Evolutionary conservation across 495 filamentous ascomycete species (phyloP), one percentile per base, ranked within the genome.

Genomic region (Neurospora sp.): DNA sequence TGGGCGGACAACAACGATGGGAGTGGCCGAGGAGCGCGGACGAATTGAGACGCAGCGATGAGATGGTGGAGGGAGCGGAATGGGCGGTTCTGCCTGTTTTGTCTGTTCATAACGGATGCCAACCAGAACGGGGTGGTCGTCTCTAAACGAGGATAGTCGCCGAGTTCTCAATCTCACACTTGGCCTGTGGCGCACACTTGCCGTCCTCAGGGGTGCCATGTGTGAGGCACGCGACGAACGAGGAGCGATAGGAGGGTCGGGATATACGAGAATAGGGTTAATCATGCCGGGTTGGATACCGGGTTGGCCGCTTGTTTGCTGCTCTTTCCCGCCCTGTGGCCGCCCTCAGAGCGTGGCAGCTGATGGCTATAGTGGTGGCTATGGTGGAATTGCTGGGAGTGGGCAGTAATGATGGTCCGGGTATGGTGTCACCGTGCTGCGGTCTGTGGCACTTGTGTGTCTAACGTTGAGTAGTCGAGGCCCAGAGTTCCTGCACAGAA

Each of bases 41-140:
- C 28, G 54, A 36, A 66, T 36, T 28, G 54, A 66, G 54, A 34
- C 82, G 82, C 34, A 74, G 75, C 11, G 79, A 54, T 78, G 79
- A 38, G 80, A 78, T n/a, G 83, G 81, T 37, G 83, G 82, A 72
- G 85, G 84, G 31, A 88, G 79, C 2, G 86, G 87, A 70, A 87
- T 87, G 8, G 89, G 88, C 38, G 87, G 85, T 76, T 89, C 83
- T 19, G 85, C 86, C 74, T 85, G 82, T 39, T 83, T 78, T 17
- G 87, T 88, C 74, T 88, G 81, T 74, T 89, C 86, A 79, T 90
- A 90, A 21, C 86, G 84, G 69, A 90, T 75, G 40, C 81, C 86
- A 69, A 86, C 83, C 74, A 88, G 77, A 76, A 81, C 82, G 28
- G 28, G 15, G 37, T 82, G 80, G 77, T 87, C 85, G 73, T 84